Percentiles rank a stretch among this genome's conserved stretches.
Evolutionary conservation across 495 filamentous ascomycete species (phyloP).

Genomic region (Penicillium steckii): DNA sequence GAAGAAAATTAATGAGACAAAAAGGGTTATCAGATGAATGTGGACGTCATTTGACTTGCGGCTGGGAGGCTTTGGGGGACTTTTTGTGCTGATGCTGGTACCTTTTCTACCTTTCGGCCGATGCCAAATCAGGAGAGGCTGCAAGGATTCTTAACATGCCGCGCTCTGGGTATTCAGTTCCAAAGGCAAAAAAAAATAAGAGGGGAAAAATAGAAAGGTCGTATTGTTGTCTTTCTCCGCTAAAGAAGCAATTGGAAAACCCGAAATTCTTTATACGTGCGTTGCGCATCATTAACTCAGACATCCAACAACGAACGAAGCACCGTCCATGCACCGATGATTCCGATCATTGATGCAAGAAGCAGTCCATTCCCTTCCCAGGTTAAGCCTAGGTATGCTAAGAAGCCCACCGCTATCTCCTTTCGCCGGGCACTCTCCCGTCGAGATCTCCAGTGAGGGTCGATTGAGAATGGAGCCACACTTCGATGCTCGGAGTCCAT

Average conservation of each 20-base stretch:
- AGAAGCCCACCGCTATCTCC: constrained; percentile 57
- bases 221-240: not conserved
- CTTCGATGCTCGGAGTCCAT: constrained; percentile 22
- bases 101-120: not conserved
- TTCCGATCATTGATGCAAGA: constrained; percentile 40
- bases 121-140: not conserved
- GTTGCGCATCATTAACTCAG: not conserved
- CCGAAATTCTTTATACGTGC: not conserved
- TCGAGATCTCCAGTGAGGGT: constrained; percentile 48
- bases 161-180: too few species aligned
- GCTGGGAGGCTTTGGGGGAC: not conserved
- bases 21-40: not conserved
- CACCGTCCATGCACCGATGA: constrained; percentile 47
- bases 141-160: not conserved
- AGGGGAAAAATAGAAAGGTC: not conserved
- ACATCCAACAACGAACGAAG: constrained; percentile 33
- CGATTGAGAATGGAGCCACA: constrained; percentile 53
- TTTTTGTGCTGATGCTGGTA: not conserved
- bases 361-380: constrained; percentile 57
- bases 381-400: constrained; percentile 58
- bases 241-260: constrained; percentile 12
- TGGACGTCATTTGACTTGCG: not conserved
- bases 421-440: constrained; percentile 50
- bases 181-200: not conserved
- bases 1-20: not conserved